phyloP scores from a whole-genome alignment of 768 basidiomycete genomes.

The Clavulina sp. region DNA sequence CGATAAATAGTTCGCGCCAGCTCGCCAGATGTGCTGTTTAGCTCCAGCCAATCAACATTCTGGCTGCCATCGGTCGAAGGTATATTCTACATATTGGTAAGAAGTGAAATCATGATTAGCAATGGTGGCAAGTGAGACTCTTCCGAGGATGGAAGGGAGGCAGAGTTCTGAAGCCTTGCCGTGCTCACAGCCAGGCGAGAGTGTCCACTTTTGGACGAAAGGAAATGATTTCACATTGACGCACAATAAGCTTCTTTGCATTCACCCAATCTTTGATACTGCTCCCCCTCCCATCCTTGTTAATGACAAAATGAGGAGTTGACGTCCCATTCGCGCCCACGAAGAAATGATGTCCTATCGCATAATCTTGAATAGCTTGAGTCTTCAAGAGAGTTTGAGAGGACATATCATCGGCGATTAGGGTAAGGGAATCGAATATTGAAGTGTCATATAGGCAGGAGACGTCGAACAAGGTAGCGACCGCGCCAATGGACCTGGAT shows the following conservation, averaged over 20 bases:
- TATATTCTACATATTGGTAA: constrained; percentile 14
- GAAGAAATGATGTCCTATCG: constrained; percentile 42
- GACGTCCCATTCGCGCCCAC: constrained; percentile 24
- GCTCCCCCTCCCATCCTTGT: constrained; percentile 23
- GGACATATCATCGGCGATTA: constrained; percentile 8
- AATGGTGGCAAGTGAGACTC: no score
- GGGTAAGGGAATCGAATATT: constrained; percentile 11
- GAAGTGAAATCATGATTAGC: neutral
- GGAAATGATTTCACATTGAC: neutral
- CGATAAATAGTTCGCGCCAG: constrained; percentile 18
- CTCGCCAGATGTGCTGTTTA: constrained; percentile 14
- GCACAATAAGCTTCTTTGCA: constrained; percentile 24
- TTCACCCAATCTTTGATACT: constrained; percentile 31
- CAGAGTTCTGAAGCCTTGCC: no score
- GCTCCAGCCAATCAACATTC: constrained; percentile 36
- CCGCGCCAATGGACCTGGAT: constrained; percentile 26
- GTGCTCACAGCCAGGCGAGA: no score
- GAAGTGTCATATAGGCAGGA: constrained; percentile 15
- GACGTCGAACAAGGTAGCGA: constrained; percentile 21
- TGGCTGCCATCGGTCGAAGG: constrained; percentile 24
- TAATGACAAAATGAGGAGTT: constrained; percentile 41
- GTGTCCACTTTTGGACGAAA: no score
- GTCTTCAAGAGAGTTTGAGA: constrained; percentile 1
- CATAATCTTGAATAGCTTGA: constrained; percentile 7
- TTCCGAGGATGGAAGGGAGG: no score